Base-by-base conservation (phyloP, 2,329 filamentous ascomycete genomes). In the Teratosphaeria epicoccoides region DNA sequence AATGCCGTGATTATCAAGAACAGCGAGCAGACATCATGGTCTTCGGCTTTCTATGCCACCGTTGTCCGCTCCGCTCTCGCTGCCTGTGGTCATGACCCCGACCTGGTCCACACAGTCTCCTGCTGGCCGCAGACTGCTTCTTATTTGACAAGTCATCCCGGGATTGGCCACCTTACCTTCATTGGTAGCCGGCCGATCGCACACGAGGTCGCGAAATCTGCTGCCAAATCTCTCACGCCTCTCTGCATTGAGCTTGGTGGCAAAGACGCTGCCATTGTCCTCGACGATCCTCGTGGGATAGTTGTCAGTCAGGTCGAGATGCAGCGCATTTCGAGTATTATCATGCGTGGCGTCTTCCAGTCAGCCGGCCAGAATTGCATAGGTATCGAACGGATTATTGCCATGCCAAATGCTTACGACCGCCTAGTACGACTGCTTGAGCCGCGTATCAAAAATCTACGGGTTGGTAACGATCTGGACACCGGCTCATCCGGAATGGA, bases 321-420 rank as follows among this genome's bases (percentile, higher is more conserved):
- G 53, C 71, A 80, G 4, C 81, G 85, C 43, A 83, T 97, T 47
- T 79, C 81, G 37, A 87, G 89, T 56, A 85, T 94, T 57, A 80
- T 97, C 56, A 84, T 98, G 72, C 83, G 93, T 49, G 93, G 91
- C 49, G 88, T 88, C 9, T 98, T 97, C 71, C 93, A 98, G 70
- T 89, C 89, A 49, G 85, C 89, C 14, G 93, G 93, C 1, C 93
- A 98, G 70, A 98, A 98, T 72, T 98, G 93, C 71, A 91, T 98
- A 65, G 93, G 93, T 51, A 91, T 96, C 59, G 93, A 98, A 73
- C 86, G 93, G 51, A 84, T 97, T 64, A 84, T 97, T 60, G 88
- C 85, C 23, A 78, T 87, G 14, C 84, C 88, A 1, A 74, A 73
- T n/a, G 77, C 87, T 49, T 95, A 97, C 72, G 76, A 85, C 56